Conservation (phyloP, 305 asterid species). For the Withania somnifera region DNA sequence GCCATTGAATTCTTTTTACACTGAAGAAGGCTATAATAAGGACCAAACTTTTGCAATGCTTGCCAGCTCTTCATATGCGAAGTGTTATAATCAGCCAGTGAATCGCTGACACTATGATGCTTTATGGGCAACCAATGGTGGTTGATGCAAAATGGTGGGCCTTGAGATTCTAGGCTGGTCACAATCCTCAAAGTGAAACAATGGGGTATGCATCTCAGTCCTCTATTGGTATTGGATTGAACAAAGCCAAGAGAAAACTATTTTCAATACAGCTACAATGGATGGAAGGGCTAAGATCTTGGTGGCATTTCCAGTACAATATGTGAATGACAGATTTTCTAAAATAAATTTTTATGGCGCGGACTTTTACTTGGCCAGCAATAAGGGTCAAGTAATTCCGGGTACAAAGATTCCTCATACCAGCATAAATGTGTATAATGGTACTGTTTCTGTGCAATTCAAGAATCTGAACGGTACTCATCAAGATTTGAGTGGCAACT, state of each 20-base stretch:
- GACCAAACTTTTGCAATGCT: conserved; percentile 2
- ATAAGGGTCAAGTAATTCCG: conserved; percentile 12
- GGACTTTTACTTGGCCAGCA: conserved; percentile 12
- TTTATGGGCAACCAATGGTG: conserved; percentile 10
- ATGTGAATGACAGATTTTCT: not conserved
- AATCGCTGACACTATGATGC: conserved; percentile 14
- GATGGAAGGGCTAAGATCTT: conserved; percentile 14
- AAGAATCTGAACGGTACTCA: conserved; percentile 1
- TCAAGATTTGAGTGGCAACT: not conserved
- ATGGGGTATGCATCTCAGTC: not conserved
- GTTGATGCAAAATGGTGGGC: not conserved
- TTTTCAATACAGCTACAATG: conserved; percentile 6
- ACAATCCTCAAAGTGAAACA: conserved; percentile 2
- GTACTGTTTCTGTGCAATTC: conserved; percentile 1
- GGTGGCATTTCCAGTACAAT: conserved; percentile 5
- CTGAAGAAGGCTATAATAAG: not conserved
- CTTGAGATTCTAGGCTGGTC: not conserved
- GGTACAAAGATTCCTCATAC: conserved; percentile 4
- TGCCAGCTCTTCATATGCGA: conserved; percentile 5
- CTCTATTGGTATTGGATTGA: conserved; percentile 6
- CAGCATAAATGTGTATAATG: not conserved
- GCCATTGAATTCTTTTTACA: conserved; percentile 5
- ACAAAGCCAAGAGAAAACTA: not conserved
- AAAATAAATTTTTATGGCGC: conserved; percentile 7
- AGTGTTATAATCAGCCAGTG: conserved; percentile 19